Conservation (phyloP, 129 eudicot genomes). For the Dittrichia graveolens region DNA sequence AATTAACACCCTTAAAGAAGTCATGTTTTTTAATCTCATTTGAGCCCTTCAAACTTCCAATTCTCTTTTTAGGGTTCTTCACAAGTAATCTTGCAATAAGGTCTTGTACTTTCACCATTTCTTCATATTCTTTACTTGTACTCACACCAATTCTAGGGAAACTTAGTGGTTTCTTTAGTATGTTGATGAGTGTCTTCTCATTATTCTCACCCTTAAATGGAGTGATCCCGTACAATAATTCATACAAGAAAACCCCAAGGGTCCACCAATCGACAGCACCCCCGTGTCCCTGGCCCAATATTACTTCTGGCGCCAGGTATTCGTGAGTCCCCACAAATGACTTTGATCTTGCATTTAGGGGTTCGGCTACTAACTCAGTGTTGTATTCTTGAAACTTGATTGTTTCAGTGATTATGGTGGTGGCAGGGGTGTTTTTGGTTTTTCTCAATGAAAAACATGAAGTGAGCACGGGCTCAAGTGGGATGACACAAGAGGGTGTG, state of each 20-base stretch:
- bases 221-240: slow-evolving; percentile 62
- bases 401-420: slow-evolving; percentile 34
- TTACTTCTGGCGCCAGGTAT: slow-evolving; percentile 81
- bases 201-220: slow-evolving; percentile 83
- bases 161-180: slow-evolving; percentile 55
- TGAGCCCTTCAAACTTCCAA: slow-evolving; percentile 72
- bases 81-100: slow-evolving; percentile 61
- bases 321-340: slow-evolving; percentile 86
- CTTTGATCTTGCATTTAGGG: slow-evolving; percentile 59
- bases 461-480: slow-evolving; percentile 64
- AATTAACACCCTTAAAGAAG: slow-evolving; percentile 74
- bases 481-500: slow-evolving; percentile 59
- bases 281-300: slow-evolving; percentile 78
- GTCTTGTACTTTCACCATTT: slow-evolving; percentile 68
- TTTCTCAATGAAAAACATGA: slow-evolving; percentile 53
- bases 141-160: slow-evolving; percentile 71
- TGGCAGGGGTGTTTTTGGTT: slow-evolving; percentile 36
- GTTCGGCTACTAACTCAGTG: slow-evolving; percentile 71
- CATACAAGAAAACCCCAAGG: slow-evolving; percentile 73
- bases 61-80: slow-evolving; percentile 76
- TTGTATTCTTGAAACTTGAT: slow-evolving; percentile 28
- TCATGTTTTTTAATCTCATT: slow-evolving; percentile 74
- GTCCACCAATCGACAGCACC: slow-evolving; percentile 93
- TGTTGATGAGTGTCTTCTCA: slow-evolving; percentile 73
- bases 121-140: slow-evolving; percentile 66